These are phyloP conservation scores for Pezizomycotina sp. DNA, from an alignment of 2,329 filamentous ascomycete genomes.

Conservation along the genomic window DNA sequence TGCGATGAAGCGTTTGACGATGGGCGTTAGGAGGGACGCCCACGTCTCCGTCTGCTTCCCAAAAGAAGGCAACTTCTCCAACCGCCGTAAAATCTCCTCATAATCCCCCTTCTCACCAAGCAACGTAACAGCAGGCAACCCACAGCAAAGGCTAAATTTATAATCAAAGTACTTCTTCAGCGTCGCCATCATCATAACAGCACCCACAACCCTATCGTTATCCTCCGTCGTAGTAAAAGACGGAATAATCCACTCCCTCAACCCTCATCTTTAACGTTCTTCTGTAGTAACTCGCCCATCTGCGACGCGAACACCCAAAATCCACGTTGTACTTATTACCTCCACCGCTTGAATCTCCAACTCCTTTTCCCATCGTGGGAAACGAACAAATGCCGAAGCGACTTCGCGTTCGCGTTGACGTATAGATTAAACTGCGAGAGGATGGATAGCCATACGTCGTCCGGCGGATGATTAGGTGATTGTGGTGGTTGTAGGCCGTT, in stretches of 20 bases:
- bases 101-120: slow-evolving; percentile 36
- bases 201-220: slow-evolving; percentile 32
- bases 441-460: slow-evolving; percentile 40
- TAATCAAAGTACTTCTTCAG: slow-evolving; percentile 37
- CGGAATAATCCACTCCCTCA: slow-evolving; percentile 37
- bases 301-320: slow-evolving; percentile 26
- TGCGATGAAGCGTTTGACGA: slow-evolving; percentile 33
- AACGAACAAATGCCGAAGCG: slow-evolving; percentile 33
- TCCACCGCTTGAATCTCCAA: slow-evolving; percentile 26
- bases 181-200: slow-evolving; percentile 37
- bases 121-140: slow-evolving; percentile 38
- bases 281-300: slow-evolving; percentile 31
- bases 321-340: slow-evolving; percentile 23
- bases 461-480: slow-evolving; percentile 35
- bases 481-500: slow-evolving; percentile 35
- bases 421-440: slow-evolving; percentile 35
- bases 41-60: slow-evolving; percentile 33
- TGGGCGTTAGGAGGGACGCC: slow-evolving; percentile 31
- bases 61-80: slow-evolving; percentile 33
- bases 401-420: slow-evolving; percentile 34
- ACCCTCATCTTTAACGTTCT: slow-evolving; percentile 31
- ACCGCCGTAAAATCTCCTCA: slow-evolving; percentile 30
- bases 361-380: slow-evolving; percentile 32
- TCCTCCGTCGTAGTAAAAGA: slow-evolving; percentile 37
- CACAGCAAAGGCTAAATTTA: slow-evolving; percentile 28